Evolutionary conservation across 805 yeast species (phyloP).

Genomic region (Starmera dryadoides): DNA sequence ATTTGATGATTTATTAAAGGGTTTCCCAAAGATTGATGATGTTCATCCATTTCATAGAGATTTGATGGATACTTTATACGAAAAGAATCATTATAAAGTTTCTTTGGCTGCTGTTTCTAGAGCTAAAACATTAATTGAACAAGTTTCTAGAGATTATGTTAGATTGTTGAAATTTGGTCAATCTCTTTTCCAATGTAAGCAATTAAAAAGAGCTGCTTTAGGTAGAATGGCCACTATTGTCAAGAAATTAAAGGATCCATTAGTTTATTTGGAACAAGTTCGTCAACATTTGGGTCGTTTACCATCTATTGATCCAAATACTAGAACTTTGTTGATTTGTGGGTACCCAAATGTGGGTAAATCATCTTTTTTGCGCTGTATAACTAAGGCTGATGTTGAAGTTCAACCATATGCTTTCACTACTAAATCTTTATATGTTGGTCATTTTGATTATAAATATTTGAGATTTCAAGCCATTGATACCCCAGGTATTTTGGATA

Average conservation of each 20-base stretch:
- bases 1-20: constrained; percentile 73
- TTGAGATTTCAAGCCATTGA: constrained; percentile 98
- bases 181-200: constrained; percentile 97
- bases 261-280: constrained; percentile 92
- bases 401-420: constrained; percentile 99
- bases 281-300: constrained; percentile 98
- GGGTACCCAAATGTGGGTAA: constrained; percentile 99
- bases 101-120: constrained; percentile 91
- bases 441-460: constrained; percentile 98
- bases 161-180: constrained; percentile 95
- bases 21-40: constrained; percentile 95
- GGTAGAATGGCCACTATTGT: constrained; percentile 99
- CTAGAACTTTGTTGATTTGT: constrained; percentile 93
- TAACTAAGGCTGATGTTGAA: constrained; percentile 97
- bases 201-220: constrained; percentile 94
- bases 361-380: constrained; percentile 86
- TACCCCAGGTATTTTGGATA: constrained; percentile 97
- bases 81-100: constrained; percentile 96
- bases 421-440: constrained; percentile 93
- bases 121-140: constrained; percentile 91
- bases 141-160: constrained; percentile 91
- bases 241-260: constrained; percentile 91
- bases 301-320: constrained; percentile 97
- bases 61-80: constrained; percentile 94
- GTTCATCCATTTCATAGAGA: constrained; percentile 98